Base-by-base conservation (phyloP, 495 filamentous ascomycete species). In the Aspergillus sclerotiicarbonarius region DNA sequence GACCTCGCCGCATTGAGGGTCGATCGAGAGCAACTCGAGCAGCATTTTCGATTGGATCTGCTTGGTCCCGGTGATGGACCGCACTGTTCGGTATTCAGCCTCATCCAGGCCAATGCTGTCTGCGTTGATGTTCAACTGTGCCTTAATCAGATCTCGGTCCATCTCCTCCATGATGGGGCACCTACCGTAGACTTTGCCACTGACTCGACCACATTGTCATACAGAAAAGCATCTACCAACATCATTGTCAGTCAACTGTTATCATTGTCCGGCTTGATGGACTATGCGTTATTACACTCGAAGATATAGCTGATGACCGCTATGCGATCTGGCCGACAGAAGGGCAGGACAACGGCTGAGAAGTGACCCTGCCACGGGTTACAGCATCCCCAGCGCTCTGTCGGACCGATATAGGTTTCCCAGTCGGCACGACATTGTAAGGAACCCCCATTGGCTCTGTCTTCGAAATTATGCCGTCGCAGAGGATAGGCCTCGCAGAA, bases 31-130 rank as follows among this genome's bases (percentile, higher is more conserved):
- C 8, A 65, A 54, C 55, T 64, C 59, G n/a, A 67, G 51, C n/a
- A 67, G 45, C 62, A 67, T 67, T 21, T 65, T 67, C 0, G 65
- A 67, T 20, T 65, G 62, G 15, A 65, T 64, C 48, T 67, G 65
- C 35, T 67, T 67, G 8, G 62, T 67, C 7, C 65, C 65, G 15
- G 54, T 60, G 5, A 58, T 46, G 6, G 59, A 67, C 39, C 62
- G 59, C 1, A 65, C 65, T 33, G 65, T 65, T 16, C 65, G 65
- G 35, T 67, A 63, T n/a, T 67, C 59, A 5, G 60, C 64, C 39
- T 67, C 65, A 39, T 60, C 56, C 10, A 67, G 32, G 31, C 44
- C 59, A 37, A 67, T 50, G 32, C 59, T 57, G 12, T 67, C 65
- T 5, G 54, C 57, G 6, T 59, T 32, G 13, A 30, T 32, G 39